Evolutionary conservation across 352 stramenopile species (phyloP).

Genomic region (Phytophthora brassicae): DNA sequence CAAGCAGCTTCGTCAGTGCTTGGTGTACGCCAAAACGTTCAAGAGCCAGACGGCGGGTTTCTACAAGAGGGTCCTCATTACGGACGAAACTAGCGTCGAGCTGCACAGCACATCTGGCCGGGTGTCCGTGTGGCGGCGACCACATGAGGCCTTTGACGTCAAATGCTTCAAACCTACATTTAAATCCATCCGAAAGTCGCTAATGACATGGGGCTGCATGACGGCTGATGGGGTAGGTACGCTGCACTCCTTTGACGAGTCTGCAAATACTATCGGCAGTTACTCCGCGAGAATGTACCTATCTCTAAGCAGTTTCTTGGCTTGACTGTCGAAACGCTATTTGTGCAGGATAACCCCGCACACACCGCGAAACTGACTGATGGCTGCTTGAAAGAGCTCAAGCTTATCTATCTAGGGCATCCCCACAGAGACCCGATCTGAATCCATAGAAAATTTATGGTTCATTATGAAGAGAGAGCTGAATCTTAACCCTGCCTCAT

Average conservation of each 20-base stretch:
- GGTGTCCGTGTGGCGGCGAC: neutral
- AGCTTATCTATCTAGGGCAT: neutral
- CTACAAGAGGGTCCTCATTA: neutral
- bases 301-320: neutral
- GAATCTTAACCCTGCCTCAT: neutral
- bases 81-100: neutral
- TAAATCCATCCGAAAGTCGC: slow-evolving; percentile 1
- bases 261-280: slow-evolving; percentile 2
- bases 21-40: slow-evolving; percentile 1
- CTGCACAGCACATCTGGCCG: neutral
- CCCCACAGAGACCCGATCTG: neutral
- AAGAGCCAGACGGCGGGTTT: neutral
- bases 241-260: slow-evolving; percentile 6
- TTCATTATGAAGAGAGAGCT: neutral
- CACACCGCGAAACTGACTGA: slow-evolving; percentile 1
- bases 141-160: neutral
- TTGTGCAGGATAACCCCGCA: slow-evolving; percentile 13
- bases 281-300: neutral
- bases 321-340: neutral
- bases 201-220: neutral
- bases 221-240: slow-evolving; percentile 8
- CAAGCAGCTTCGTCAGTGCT: neutral
- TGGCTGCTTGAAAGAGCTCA: neutral
- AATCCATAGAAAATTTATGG: neutral
- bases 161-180: slow-evolving; percentile 3